Evolutionary conservation across 73 alveolate genomes (phyloP).

Genomic region (Symbiodinium natans): DNA sequence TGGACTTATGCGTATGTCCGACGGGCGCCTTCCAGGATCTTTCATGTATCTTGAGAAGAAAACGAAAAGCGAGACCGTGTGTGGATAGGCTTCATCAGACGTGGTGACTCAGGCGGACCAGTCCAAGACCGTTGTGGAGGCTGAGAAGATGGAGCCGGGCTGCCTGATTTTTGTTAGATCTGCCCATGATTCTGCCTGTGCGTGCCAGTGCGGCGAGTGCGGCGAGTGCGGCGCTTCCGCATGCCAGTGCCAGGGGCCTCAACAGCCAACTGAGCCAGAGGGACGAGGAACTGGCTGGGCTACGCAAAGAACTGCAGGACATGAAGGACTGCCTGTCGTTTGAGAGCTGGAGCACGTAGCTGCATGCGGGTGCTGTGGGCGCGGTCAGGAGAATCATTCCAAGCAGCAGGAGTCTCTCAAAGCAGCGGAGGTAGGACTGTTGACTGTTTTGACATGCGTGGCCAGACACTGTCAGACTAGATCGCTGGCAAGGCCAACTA

Average conservation of each 20-base stretch:
- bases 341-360: background rate
- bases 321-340: constrained; percentile 33
- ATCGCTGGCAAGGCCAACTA: constrained; percentile 48
- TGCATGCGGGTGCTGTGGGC: background rate
- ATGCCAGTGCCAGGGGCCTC: constrained; percentile 27
- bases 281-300: constrained; percentile 50
- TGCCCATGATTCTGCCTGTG: too few species aligned
- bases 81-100: too few species aligned
- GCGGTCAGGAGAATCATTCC: constrained; percentile 26
- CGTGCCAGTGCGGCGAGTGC: too few species aligned
- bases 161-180: background rate
- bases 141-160: constrained; percentile 66
- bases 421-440: constrained; percentile 46
- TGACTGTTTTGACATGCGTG: background rate
- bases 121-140: constrained; percentile 72
- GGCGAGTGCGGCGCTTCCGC: background rate
- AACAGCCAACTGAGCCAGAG: constrained; percentile 65
- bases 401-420: constrained; percentile 66
- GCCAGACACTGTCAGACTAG: too few species aligned
- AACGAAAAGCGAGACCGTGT: too few species aligned
- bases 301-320: constrained; percentile 37
- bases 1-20: background rate
- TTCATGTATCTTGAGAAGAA: too few species aligned
- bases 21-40: too few species aligned
- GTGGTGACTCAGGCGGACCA: constrained; percentile 27